Evolutionary conservation across 148 eudicot genomes (phyloP).

Genomic region (Heliosperma pusillum): DNA sequence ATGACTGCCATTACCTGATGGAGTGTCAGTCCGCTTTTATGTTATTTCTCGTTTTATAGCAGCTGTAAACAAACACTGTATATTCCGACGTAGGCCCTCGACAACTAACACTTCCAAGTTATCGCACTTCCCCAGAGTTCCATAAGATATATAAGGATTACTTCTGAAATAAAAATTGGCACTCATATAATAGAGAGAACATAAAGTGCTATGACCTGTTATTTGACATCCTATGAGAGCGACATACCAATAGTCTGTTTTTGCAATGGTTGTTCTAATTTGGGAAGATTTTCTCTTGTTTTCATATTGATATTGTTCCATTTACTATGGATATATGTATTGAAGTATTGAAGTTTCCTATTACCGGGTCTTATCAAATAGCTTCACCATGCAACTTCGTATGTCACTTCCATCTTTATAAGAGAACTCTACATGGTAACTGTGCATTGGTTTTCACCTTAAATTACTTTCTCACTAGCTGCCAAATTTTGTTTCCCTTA

Average conservation of each 20-base stretch:
- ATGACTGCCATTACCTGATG: too few species aligned
- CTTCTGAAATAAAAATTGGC: background rate
- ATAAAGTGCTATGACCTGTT: background rate
- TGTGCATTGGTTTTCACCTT: background rate
- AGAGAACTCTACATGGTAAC: background rate
- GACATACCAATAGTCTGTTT: background rate
- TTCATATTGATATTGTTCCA: background rate
- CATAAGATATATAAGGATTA: too few species aligned
- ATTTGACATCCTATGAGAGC: background rate
- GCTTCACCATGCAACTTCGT: background rate
- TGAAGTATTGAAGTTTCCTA: background rate
- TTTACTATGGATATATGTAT: background rate
- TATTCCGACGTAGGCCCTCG: too few species aligned
- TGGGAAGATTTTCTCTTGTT: background rate
- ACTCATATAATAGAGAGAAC: background rate
- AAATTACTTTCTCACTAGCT: background rate
- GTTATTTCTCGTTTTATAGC: too few species aligned
- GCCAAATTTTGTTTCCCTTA: slow-evolving; percentile 1
- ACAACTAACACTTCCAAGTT: too few species aligned
- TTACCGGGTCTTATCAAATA: background rate
- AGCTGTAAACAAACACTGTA: too few species aligned
- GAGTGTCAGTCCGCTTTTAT: too few species aligned
- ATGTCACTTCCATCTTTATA: background rate
- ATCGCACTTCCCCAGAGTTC: too few species aligned
- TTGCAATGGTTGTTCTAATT: background rate